phyloP scores from a whole-genome alignment of 176 grass and related monocot genomes.

The Areca catechu region DNA sequence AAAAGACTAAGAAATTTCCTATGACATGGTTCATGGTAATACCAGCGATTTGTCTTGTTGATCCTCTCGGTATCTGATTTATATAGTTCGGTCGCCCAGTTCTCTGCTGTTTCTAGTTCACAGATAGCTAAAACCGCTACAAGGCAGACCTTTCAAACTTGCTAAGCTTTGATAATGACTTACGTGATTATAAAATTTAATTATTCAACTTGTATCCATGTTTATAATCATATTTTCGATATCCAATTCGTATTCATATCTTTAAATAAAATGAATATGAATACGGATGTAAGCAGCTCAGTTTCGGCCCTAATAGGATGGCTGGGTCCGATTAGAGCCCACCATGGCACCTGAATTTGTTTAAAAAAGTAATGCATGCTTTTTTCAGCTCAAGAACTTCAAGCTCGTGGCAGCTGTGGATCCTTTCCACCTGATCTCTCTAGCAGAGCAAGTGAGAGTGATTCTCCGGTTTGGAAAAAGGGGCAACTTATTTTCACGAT shows the following conservation, averaged over 20 bases:
- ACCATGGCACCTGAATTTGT: too few relatives aligned
- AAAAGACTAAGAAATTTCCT: too few relatives aligned
- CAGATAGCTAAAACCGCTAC: too few relatives aligned
- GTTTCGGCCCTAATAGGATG: too few relatives aligned
- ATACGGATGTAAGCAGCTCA: too few relatives aligned
- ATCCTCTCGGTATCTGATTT: not conserved
- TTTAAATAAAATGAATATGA: too few relatives aligned
- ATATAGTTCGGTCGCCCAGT: not conserved
- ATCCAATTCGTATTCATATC: too few relatives aligned
- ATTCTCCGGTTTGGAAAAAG: slow-evolving; percentile 96
- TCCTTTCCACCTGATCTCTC: slow-evolving; percentile 41
- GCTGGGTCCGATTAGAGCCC: too few relatives aligned
- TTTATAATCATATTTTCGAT: too few relatives aligned
- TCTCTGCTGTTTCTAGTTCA: not conserved
- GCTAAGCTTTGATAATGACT: not conserved
- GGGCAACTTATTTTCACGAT: slow-evolving; percentile 97
- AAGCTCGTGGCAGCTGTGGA: slow-evolving; percentile 74
- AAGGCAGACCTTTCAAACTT: too few relatives aligned
- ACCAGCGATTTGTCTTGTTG: slow-evolving; percentile 2
- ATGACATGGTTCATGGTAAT: not conserved
- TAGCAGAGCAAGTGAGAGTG: slow-evolving; percentile 69
- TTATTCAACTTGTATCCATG: too few relatives aligned
- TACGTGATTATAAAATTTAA: not conserved
- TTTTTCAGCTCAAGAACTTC: slow-evolving; percentile 99
- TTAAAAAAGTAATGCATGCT: too few relatives aligned